phyloP scores from a whole-genome alignment of 2,329 filamentous ascomycete genomes.

The Teratosphaeria zuluensis region DNA sequence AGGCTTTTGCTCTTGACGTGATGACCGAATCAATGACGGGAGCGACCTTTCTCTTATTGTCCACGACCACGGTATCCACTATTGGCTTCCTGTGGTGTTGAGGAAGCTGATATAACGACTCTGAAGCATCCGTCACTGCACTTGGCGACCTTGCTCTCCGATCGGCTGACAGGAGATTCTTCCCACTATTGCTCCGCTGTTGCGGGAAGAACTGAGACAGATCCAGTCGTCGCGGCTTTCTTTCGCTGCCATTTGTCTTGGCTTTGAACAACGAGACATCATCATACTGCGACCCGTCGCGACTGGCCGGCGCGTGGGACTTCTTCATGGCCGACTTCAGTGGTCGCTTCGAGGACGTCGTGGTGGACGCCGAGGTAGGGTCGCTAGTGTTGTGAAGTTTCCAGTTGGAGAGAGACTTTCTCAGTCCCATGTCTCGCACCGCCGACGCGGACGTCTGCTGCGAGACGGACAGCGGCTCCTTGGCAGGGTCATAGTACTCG shows the following conservation, averaged over 20 bases:
- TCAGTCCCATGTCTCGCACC: slow-evolving; percentile 33
- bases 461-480: slow-evolving; percentile 31
- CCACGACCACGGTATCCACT: slow-evolving; percentile 1
- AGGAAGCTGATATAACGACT: slow-evolving; percentile 13
- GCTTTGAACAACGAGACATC: background rate
- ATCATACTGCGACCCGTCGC: slow-evolving; percentile 7
- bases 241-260: background rate
- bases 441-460: slow-evolving; percentile 38
- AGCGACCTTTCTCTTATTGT: slow-evolving; percentile 1
- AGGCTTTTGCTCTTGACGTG: slow-evolving; percentile 12
- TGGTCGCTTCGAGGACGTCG: background rate
- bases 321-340: slow-evolving; percentile 10
- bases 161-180: slow-evolving; percentile 28
- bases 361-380: background rate
- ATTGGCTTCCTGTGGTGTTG: slow-evolving; percentile 2
- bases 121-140: slow-evolving; percentile 29
- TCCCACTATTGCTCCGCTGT: slow-evolving; percentile 9
- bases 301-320: background rate
- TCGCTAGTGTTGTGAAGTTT: slow-evolving; percentile 13
- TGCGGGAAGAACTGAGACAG: slow-evolving; percentile 34
- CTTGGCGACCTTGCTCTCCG: slow-evolving; percentile 32
- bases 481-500: slow-evolving; percentile 34
- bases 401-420: slow-evolving; percentile 25
- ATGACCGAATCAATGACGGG: slow-evolving; percentile 1
- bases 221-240: slow-evolving; percentile 28